Evolutionary conservation across 352 stramenopile genomes (phyloP), one percentile per base, ranked within the genome.

Genomic region (Globisporangium polare): DNA sequence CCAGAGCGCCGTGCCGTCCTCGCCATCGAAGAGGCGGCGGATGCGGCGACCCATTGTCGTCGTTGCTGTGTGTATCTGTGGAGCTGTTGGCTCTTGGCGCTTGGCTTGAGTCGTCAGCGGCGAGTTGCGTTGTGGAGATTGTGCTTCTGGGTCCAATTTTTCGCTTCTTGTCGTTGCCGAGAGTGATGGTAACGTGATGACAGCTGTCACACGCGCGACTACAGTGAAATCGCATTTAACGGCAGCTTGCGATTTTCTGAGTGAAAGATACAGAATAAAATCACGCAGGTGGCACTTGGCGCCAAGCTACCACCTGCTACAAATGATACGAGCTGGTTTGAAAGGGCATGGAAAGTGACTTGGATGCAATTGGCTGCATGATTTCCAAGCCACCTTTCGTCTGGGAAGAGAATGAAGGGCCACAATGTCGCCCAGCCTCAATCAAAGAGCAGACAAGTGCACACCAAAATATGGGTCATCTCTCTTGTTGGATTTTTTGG

Each of bases 1-100:
- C 62, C 62, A 68, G 61, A 67, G 61, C 27, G 37, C 61, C 9
- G 27, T 39, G 45, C 58, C 41, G 39, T 58, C 60, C 18, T 41
- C 24, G 3, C n/a, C 42, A 27, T 46, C 45, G 20, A 55, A 47
- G 46, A 55, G 24, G 29, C 50, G 50, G 29, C 50, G n/a, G n/a
- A n/a, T 56, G 20, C 50, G 46, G 6, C 53, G 46, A 8, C 60
- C 60, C 60, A 66, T 66, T 13, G 33, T 17, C 15, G 5, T 35
- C 12, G 46, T 33, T 26, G 42, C 29, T 33, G 29, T 33, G 18
- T 39, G 5, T 4, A 9, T 27, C 29, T 22, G n/a, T 27, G 8
- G 31, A 46, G 52, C 29, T 46, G n/a, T n/a, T n/a, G n/a, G n/a
- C n/a, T n/a, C n/a, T 37, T 39, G 17, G 54, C 54, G n/a, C n/a